phyloP scores from a whole-genome alignment of 2,329 filamentous ascomycete species.

The Fusarium burgessii region DNA sequence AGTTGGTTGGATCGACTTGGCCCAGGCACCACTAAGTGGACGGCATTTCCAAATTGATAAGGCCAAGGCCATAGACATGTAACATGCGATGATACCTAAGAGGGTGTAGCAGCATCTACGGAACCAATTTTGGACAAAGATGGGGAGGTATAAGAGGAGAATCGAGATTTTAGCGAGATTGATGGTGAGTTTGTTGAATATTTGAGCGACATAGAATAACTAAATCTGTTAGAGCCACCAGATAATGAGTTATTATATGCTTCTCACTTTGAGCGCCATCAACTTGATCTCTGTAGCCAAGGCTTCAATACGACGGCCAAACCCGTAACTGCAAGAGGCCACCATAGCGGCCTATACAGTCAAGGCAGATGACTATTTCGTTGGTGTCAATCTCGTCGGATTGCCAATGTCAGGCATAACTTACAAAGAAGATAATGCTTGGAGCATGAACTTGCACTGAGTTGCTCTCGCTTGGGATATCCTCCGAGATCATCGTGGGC shows the following conservation, averaged over 20 bases:
- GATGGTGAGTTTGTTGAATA: conserved; percentile 66
- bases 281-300: conserved; percentile 51
- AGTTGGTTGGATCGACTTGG: conserved; percentile 54
- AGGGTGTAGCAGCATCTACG: conserved; percentile 57
- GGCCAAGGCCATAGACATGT: conserved; percentile 58
- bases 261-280: conserved; percentile 53
- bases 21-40: conserved; percentile 61
- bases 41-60: conserved; percentile 64
- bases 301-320: conserved; percentile 56
- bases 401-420: not conserved
- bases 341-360: conserved; percentile 56
- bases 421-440: conserved; percentile 59
- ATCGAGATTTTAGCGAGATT: conserved; percentile 66
- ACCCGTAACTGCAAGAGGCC: conserved; percentile 56
- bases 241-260: not conserved
- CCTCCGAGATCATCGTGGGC: conserved; percentile 46
- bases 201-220: conserved; percentile 64
- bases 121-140: conserved; percentile 63
- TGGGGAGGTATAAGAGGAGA: conserved; percentile 65
- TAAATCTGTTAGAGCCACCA: conserved; percentile 38
- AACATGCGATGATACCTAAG: conserved; percentile 58
- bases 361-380: conserved; percentile 51
- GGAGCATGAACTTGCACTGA: conserved; percentile 54
- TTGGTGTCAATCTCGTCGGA: not conserved
- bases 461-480: conserved; percentile 52